Evolutionary conservation across 23 red algal species (phyloP), one percentile per base, ranked within the genome.

Genomic region (Gracilariopsis chorda): DNA sequence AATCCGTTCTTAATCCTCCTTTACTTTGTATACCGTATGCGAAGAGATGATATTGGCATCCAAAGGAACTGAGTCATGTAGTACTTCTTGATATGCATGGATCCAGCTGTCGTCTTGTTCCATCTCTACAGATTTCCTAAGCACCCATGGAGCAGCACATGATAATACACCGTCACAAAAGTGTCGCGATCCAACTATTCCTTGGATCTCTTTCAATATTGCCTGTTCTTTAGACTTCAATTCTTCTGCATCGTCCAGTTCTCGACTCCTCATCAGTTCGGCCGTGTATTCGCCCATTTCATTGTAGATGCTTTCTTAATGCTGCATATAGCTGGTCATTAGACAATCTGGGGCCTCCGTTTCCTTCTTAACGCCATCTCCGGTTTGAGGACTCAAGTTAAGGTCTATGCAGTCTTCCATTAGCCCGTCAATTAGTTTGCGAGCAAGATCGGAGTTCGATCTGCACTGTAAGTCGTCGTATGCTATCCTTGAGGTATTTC

Each of bases 11-110:
- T 87, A 61, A 51, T 87, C 28, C 52, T 59, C 42, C 45, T 87
- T 74, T 28, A 87, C 45, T 55, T 87, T 87, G 63, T 75, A 86
- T 40, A 70, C 59, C 29, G 24, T 5, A 46, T 86, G 82, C n/a
- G 82, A 86, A 25, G 39, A 0, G 25, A 86, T 86, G 13, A 86
- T 42, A 86, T 86, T 86, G 37, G 59, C 82, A 59, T 71, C 42
- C 0, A 13, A 11, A 16, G 51, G 35, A 25, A 86, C 39, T 13
- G 23, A 6, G 20, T 44, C 46, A 13, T 86, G 42, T 34, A 33
- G 58, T 28, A 86, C 34, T 53, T 86, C 82, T 1, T 69, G n/a
- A 42, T 68, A 86, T 53, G 82, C 59, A 19, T 14, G 21, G 23
- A 11, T 47, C 57, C 82, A 86, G 41, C 70, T 86, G 82, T 46